phyloP scores from a whole-genome alignment of 108 stramenopile genomes.

The Stephanodiscus triporus region DNA sequence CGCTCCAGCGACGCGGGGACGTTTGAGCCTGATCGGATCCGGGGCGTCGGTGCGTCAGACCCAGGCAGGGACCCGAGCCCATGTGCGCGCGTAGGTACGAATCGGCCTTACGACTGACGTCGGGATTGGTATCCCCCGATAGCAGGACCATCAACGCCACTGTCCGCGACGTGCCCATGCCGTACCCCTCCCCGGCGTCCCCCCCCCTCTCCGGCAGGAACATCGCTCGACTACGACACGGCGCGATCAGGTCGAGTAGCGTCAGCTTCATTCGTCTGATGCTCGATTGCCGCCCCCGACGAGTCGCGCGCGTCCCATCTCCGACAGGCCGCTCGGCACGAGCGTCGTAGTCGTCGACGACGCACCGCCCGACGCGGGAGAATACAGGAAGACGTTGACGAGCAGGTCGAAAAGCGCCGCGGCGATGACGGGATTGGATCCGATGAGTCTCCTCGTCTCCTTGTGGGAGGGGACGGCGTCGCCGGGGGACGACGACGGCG shows the following conservation, averaged over 20 bases:
- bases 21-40: too few relatives aligned
- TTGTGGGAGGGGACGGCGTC: slow-evolving; percentile 2
- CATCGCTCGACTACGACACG: slow-evolving; percentile 58
- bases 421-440: slow-evolving; percentile 28
- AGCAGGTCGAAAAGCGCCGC: slow-evolving; percentile 69
- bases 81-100: slow-evolving; percentile 66
- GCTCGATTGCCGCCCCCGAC: too few relatives aligned
- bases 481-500: background rate
- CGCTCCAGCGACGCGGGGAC: slow-evolving; percentile 24
- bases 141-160: slow-evolving; percentile 65
- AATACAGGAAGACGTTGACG: slow-evolving; percentile 64
- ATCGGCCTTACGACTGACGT: slow-evolving; percentile 62
- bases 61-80: slow-evolving; percentile 52
- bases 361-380: slow-evolving; percentile 28
- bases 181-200: background rate
- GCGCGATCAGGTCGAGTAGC: slow-evolving; percentile 73
- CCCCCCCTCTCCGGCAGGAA: slow-evolving; percentile 47
- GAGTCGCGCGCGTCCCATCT: slow-evolving; percentile 58
- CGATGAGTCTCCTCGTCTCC: slow-evolving; percentile 9
- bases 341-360: too few relatives aligned
- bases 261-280: slow-evolving; percentile 58
- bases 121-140: slow-evolving; percentile 59
- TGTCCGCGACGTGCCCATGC: slow-evolving; percentile 57
- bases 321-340: slow-evolving; percentile 73
- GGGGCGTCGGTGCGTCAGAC: slow-evolving; percentile 29